Conservation (phyloP, 345 rosid genomes). For the Bruguiera gymnorhiza region DNA sequence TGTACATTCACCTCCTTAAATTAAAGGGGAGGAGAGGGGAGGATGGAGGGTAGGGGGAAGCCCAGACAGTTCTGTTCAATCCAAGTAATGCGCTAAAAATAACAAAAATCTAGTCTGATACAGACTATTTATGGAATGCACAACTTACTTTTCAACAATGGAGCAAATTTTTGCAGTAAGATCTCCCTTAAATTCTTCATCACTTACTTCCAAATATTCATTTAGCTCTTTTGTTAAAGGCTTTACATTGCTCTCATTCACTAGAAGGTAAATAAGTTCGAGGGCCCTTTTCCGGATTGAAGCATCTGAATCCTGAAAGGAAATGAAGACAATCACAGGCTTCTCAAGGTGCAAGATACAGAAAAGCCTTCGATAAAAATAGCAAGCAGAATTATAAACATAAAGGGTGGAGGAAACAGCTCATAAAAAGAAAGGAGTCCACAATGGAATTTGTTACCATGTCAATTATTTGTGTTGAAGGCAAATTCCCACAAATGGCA, state of each 20-base stretch:
- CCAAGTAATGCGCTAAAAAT: conserved; percentile 2
- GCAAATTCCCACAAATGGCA: too few relatives aligned
- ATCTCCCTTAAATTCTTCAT: conserved; percentile 93
- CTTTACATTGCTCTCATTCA: conserved; percentile 89
- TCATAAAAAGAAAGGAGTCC: too few relatives aligned
- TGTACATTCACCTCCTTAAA: too few relatives aligned
- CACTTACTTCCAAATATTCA: conserved; percentile 95
- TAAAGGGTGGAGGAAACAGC: too few relatives aligned
- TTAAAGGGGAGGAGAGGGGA: too few relatives aligned
- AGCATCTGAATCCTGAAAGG: conserved; percentile 92
- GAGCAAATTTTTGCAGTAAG: conserved; percentile 98
- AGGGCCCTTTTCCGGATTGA: conserved; percentile 97
- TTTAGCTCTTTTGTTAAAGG: conserved; percentile 84
- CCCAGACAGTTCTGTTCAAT: too few relatives aligned
- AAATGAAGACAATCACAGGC: conserved; percentile 31
- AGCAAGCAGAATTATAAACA: conserved; percentile 5
- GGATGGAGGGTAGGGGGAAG: too few relatives aligned
- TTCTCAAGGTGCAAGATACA: conserved; percentile 3
- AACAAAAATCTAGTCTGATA: conserved; percentile 3
- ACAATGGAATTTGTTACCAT: too few relatives aligned
- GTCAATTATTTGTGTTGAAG: too few relatives aligned
- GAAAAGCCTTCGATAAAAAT: conserved; percentile 5
- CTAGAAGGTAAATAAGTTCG: conserved; percentile 78
- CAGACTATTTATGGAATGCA: conserved; percentile 12
- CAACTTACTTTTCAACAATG: conserved; percentile 89